These are phyloP conservation scores for Hirschfeldia incana DNA, from an alignment of 345 rosid genomes.

Conservation along the genomic window DNA sequence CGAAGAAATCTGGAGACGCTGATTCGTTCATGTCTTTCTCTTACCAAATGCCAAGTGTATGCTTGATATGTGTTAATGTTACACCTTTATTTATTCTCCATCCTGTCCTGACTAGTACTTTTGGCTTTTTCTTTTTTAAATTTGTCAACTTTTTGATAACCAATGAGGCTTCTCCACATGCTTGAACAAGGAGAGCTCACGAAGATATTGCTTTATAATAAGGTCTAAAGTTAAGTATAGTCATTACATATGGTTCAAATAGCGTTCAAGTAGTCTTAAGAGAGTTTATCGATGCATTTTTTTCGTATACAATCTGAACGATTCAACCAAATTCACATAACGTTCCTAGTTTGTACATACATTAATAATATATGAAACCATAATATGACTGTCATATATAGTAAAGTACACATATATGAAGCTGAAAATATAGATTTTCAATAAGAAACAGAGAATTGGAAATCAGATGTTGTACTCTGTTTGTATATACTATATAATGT, in stretches of 20 bases:
- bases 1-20: slow-evolving; percentile 4
- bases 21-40: slow-evolving; percentile 30
- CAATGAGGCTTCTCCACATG: slow-evolving; percentile 32
- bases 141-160: slow-evolving; percentile 16
- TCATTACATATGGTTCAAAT: neutral
- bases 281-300: neutral
- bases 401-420: neutral
- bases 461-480: neutral
- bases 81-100: slow-evolving; percentile 37
- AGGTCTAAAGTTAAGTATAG: neutral
- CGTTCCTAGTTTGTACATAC: neutral
- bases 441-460: neutral
- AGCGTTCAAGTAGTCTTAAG: neutral
- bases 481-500: neutral
- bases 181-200: slow-evolving; percentile 19
- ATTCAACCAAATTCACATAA: neutral
- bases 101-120: slow-evolving; percentile 3
- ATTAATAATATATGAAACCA: neutral
- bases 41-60: slow-evolving; percentile 34
- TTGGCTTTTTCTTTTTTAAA: slow-evolving; percentile 23
- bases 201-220: neutral
- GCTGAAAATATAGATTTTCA: neutral
- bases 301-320: neutral
- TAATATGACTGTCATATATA: neutral
- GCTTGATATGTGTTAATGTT: slow-evolving; percentile 25